Percentiles rank a stretch among this genome's conserved stretches.
These are phyloP conservation scores for Fusarium humuli DNA, from an alignment of 2,329 filamentous ascomycete genomes.

Conservation along the genomic window DNA sequence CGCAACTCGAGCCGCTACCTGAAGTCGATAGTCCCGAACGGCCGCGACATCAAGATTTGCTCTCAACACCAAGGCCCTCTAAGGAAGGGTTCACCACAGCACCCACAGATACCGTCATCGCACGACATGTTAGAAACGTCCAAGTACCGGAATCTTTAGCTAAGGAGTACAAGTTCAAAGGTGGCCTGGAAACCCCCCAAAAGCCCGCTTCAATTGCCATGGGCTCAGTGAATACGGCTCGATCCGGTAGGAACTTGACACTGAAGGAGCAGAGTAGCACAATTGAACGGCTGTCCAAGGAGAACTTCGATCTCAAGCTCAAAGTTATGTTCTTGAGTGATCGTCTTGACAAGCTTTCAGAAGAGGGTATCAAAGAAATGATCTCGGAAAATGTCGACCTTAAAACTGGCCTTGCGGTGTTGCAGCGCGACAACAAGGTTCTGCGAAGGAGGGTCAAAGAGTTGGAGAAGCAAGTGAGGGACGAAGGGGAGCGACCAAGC, in stretches of 20 bases:
- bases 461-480: constrained; percentile 81
- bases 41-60: constrained; percentile 57
- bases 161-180: constrained; percentile 84
- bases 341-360: constrained; percentile 89
- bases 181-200: constrained; percentile 70
- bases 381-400: constrained; percentile 97
- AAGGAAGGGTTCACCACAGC: constrained; percentile 66
- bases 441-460: constrained; percentile 85
- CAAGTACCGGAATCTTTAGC: constrained; percentile 91
- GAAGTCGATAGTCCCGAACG: constrained; percentile 60
- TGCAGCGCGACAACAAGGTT: constrained; percentile 90
- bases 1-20: constrained; percentile 62
- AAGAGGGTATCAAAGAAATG: constrained; percentile 97
- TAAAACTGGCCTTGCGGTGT: constrained; percentile 87
- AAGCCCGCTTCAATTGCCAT: constrained; percentile 62
- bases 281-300: constrained; percentile 94
- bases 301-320: constrained; percentile 97
- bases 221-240: constrained; percentile 61
- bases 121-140: constrained; percentile 88
- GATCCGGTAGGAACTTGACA: constrained; percentile 79
- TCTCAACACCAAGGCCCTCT: constrained; percentile 77
- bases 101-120: constrained; percentile 88
- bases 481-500: constrained; percentile 71
- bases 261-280: constrained; percentile 98
- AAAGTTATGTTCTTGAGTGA: constrained; percentile 98